A percentile compares a stretch with the other conserved stretches of the same genome.
Conservation (phyloP, 768 basidiomycete genomes). For the Lenzites betulinus region DNA sequence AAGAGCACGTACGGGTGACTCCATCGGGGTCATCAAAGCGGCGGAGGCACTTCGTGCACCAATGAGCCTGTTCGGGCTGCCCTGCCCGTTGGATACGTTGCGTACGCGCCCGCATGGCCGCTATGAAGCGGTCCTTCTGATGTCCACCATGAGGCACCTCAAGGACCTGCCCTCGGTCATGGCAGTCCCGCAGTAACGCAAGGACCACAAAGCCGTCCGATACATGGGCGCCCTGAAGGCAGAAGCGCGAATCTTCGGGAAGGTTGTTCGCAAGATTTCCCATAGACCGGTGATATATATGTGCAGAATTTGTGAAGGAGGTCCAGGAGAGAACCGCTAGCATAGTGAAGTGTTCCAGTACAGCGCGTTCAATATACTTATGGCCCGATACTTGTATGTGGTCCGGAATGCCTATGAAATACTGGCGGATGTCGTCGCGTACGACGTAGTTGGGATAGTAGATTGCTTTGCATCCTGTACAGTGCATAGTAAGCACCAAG, state of each 20-base stretch:
- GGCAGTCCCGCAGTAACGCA: slow-evolving; percentile 28
- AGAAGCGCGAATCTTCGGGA: neutral
- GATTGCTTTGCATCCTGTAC: neutral
- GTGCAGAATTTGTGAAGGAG: slow-evolving; percentile 9
- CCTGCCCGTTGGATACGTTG: slow-evolving; percentile 25
- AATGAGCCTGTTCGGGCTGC: slow-evolving; percentile 33
- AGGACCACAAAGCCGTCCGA: slow-evolving; percentile 31
- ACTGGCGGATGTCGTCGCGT: neutral
- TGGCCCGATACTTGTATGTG: neutral
- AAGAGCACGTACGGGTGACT: slow-evolving; percentile 1
- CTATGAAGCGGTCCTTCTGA: slow-evolving; percentile 29
- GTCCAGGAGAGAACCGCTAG: slow-evolving; percentile 13
- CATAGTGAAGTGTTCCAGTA: neutral
- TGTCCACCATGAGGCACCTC: slow-evolving; percentile 27
- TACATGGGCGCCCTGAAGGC: slow-evolving; percentile 14
- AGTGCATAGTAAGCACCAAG: no score
- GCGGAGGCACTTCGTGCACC: slow-evolving; percentile 32
- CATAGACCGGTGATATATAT: slow-evolving; percentile 4
- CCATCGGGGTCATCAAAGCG: slow-evolving; percentile 19
- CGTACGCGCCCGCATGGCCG: slow-evolving; percentile 30
- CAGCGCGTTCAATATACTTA: neutral
- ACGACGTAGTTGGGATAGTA: neutral
- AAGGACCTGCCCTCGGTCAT: slow-evolving; percentile 9
- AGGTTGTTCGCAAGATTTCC: neutral
- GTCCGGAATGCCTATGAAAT: neutral